Conservation (phyloP, 164 flowering plant species). For the Pachysandra terminalis region DNA sequence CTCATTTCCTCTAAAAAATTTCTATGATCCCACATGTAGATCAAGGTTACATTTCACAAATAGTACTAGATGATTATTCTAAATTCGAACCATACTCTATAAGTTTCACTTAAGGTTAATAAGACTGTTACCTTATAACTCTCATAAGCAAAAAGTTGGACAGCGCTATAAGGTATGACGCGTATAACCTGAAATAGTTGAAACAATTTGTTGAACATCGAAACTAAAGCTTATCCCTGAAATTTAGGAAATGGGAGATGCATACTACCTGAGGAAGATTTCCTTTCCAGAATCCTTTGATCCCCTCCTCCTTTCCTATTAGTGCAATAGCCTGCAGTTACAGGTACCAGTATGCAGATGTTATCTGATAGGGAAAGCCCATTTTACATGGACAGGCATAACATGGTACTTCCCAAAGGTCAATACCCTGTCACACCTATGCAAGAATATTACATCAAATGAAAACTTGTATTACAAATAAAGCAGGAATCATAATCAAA, state of each 20-base stretch:
- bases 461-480: too few relatives aligned
- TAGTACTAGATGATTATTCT: not conserved
- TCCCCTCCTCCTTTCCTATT: conserved; percentile 83
- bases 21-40: conserved; percentile 34
- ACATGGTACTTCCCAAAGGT: too few relatives aligned
- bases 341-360: conserved; percentile 3
- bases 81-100: conserved; percentile 51
- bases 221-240: not conserved
- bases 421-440: too few relatives aligned
- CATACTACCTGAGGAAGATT: conserved; percentile 88
- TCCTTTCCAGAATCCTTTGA: conserved; percentile 98
- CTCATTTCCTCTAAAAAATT: conserved; percentile 68
- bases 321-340: conserved; percentile 60
- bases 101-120: too few relatives aligned
- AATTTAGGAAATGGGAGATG: conserved; percentile 4
- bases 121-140: too few relatives aligned
- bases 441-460: too few relatives aligned
- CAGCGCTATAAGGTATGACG: conserved; percentile 88
- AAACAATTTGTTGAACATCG: not conserved
- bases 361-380: not conserved
- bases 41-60: conserved; percentile 2
- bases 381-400: not conserved
- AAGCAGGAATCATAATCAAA: too few relatives aligned
- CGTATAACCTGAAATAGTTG: conserved; percentile 61
- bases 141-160: conserved; percentile 92